Conservation (phyloP, 306 rosid genomes). For the Canavalia gladiata region DNA sequence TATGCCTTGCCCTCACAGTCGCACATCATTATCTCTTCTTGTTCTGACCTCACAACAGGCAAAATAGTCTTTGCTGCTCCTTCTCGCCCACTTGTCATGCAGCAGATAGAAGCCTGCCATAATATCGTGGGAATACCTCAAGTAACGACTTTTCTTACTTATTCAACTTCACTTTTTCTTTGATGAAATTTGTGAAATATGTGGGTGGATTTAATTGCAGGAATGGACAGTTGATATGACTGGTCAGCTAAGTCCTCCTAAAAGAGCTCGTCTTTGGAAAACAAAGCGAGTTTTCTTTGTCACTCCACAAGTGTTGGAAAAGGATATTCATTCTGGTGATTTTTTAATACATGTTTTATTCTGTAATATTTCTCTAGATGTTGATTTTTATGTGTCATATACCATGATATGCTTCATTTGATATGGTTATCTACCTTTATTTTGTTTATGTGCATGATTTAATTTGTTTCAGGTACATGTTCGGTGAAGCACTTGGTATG, state of each 20-base stretch:
- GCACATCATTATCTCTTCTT: background rate
- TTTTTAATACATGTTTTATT: conserved; percentile 40
- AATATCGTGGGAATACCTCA: conserved; percentile 95
- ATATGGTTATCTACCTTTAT: conserved; percentile 19
- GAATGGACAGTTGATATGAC: conserved; percentile 97
- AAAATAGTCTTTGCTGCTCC: conserved; percentile 98
- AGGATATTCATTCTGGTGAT: conserved; percentile 91
- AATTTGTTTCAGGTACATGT: conserved; percentile 73
- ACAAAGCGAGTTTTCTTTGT: conserved; percentile 94
- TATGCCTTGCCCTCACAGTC: background rate
- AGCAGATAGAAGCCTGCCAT: conserved; percentile 98
- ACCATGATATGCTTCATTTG: conserved; percentile 36
- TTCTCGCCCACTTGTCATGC: conserved; percentile 94
- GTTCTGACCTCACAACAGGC: conserved; percentile 57
- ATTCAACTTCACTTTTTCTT: conserved; percentile 26
- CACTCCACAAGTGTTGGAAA: conserved; percentile 97
- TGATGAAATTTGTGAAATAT: conserved; percentile 34
- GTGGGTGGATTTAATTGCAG: conserved; percentile 62
- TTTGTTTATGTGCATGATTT: conserved; percentile 41
- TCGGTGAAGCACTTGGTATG: conserved; percentile 81
- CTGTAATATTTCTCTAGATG: conserved; percentile 19
- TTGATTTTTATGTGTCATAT: conserved; percentile 16
- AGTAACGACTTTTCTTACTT: conserved; percentile 55
- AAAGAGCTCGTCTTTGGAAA: conserved; percentile 91
- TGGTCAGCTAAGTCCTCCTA: conserved; percentile 85